Percentiles rank a stretch among this genome's conserved stretches.
phyloP scores from a whole-genome alignment of 257 asterid species.

The Capsicum rhomboideum region DNA sequence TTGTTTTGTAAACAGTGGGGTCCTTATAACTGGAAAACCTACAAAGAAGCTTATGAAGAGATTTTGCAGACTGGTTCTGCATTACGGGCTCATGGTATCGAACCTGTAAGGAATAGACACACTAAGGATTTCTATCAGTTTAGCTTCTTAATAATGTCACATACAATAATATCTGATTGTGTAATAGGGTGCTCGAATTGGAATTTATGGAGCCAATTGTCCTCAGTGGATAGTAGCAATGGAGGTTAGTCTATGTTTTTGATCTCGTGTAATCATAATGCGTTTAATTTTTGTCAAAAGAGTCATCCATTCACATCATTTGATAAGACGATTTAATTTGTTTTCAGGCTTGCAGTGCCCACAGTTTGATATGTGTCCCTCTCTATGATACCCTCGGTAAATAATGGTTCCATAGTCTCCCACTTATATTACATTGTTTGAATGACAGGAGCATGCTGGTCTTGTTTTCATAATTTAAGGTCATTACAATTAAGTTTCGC shows the following conservation, averaged over 20 bases:
- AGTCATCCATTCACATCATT: background rate
- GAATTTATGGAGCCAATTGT: constrained; percentile 86
- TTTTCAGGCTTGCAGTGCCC: constrained; percentile 75
- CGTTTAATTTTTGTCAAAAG: background rate
- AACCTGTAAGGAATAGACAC: constrained; percentile 51
- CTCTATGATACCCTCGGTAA: constrained; percentile 93
- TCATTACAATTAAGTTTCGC: background rate
- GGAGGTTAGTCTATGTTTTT: constrained; percentile 46
- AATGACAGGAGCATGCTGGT: background rate
- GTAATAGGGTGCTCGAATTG: constrained; percentile 69
- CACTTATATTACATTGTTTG: background rate
- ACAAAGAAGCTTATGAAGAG: constrained; percentile 66
- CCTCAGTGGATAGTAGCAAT: constrained; percentile 98
- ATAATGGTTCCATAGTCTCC: background rate
- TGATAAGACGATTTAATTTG: background rate
- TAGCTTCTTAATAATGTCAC: background rate
- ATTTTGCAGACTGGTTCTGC: constrained; percentile 68
- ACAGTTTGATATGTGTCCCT: constrained; percentile 83
- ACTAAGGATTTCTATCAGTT: background rate
- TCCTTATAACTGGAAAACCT: constrained; percentile 77
- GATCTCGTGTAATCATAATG: background rate
- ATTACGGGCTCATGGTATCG: constrained; percentile 52
- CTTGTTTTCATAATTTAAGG: background rate
- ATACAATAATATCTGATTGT: background rate
- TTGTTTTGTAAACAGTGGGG: constrained; percentile 55